These are phyloP conservation scores for Fagus crenata DNA, from an alignment of 306 rosid species.

Conservation along the genomic window DNA sequence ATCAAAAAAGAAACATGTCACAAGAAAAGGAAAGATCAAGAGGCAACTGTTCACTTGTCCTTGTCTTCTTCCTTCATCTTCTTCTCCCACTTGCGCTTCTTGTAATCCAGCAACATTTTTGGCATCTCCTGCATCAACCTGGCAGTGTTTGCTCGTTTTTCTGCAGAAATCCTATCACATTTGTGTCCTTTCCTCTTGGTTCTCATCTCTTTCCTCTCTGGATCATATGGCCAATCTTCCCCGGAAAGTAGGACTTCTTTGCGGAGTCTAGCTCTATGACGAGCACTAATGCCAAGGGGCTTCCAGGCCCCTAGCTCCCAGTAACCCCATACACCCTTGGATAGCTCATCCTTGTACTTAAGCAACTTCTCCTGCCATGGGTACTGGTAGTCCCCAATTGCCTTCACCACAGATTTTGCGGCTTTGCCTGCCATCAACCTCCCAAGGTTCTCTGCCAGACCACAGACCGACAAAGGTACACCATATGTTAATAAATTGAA, in stretches of 20 bases:
- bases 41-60: conserved; percentile 31
- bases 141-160: conserved; percentile 77
- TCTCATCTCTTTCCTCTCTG: conserved; percentile 76
- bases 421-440: conserved; percentile 64
- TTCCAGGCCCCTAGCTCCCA: conserved; percentile 96
- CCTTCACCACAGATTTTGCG: conserved; percentile 50
- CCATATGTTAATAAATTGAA: neutral
- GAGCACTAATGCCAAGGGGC: conserved; percentile 70
- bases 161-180: conserved; percentile 70
- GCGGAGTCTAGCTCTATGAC: conserved; percentile 66
- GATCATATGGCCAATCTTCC: conserved; percentile 77
- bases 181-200: conserved; percentile 90
- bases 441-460: conserved; percentile 25
- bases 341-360: conserved; percentile 62
- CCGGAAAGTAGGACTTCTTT: conserved; percentile 79
- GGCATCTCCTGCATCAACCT: conserved; percentile 90
- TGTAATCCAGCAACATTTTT: conserved; percentile 64
- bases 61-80: conserved; percentile 97
- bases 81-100: conserved; percentile 89
- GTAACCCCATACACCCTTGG: conserved; percentile 86
- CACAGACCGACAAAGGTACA: neutral
- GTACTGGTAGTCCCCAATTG: conserved; percentile 62
- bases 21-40: conserved; percentile 18
- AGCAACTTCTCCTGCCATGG: conserved; percentile 75
- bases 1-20: neutral